A percentile compares a stretch with the other conserved stretches of the same genome.
These are phyloP conservation scores for Ophiostoma novo-ulmi DNA, from an alignment of 2,329 filamentous ascomycete species.

Conservation along the genomic window DNA sequence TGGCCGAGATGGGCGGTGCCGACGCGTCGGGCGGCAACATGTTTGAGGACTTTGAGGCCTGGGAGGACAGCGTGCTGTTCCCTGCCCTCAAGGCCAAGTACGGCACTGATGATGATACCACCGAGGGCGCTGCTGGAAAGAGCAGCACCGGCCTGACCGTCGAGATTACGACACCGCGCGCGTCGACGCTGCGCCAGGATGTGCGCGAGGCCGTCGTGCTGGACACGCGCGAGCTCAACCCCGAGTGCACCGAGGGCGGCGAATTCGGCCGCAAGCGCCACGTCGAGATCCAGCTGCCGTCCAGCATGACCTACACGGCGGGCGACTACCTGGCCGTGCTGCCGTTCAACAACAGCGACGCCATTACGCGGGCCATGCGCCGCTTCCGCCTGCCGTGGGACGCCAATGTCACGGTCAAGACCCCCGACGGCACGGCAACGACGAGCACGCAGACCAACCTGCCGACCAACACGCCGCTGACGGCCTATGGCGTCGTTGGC, in stretches of 20 bases:
- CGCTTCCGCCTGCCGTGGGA: constrained; percentile 65
- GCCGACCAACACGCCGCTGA: constrained; percentile 52
- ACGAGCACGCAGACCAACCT: constrained; percentile 48
- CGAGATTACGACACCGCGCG: constrained; percentile 42
- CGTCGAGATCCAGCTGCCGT: constrained; percentile 62
- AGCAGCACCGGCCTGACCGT: constrained; percentile 37
- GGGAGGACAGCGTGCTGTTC: constrained; percentile 56
- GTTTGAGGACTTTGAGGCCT: constrained; percentile 62
- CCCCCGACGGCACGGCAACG: constrained; percentile 26
- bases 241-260: constrained; percentile 30
- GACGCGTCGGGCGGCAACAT: constrained; percentile 61
- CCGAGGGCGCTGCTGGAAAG: not conserved
- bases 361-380: constrained; percentile 57
- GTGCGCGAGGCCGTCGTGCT: constrained; percentile 51
- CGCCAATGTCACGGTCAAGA: constrained; percentile 60
- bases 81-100: constrained; percentile 46
- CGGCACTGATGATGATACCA: constrained; percentile 17
- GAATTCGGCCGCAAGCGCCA: constrained; percentile 47
- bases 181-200: constrained; percentile 44
- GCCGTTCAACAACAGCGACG: constrained; percentile 61
- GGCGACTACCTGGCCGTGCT: constrained; percentile 73
- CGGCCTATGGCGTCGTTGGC: constrained; percentile 58
- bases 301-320: constrained; percentile 59
- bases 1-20: constrained; percentile 49
- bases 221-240: constrained; percentile 44